phyloP scores from a whole-genome alignment of 2,329 filamentous ascomycete species.

The Podosphaera aphanis region DNA sequence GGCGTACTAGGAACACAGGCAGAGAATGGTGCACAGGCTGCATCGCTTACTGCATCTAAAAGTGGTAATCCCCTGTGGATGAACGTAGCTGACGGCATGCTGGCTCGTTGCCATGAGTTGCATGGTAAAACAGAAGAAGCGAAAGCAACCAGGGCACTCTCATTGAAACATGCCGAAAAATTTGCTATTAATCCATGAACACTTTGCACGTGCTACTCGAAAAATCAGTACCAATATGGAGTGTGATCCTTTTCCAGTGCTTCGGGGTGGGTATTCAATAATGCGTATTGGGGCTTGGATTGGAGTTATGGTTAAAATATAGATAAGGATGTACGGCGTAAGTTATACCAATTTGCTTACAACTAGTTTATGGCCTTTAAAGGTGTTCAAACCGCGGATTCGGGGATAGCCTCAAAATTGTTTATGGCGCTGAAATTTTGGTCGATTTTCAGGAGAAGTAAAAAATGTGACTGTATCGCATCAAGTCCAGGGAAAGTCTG shows the following conservation, averaged over 20 bases:
- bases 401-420: not conserved
- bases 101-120: conserved; percentile 51
- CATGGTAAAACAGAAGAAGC: conserved; percentile 39
- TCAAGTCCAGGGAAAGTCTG: not conserved
- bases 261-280: not conserved
- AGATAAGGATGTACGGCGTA: not conserved
- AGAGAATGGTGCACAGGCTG: conserved; percentile 50
- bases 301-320: not conserved
- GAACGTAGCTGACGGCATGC: conserved; percentile 58
- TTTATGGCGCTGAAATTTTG: not conserved
- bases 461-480: not conserved
- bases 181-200: conserved; percentile 1
- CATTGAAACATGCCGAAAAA: conserved; percentile 11
- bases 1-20: conserved; percentile 51
- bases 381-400: not conserved
- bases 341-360: not conserved
- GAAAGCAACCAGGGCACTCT: conserved; percentile 21
- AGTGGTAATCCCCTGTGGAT: conserved; percentile 54
- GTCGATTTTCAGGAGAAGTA: no score
- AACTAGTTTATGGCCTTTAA: not conserved
- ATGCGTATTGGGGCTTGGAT: not conserved
- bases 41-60: conserved; percentile 40
- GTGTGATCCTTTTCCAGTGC: not conserved
- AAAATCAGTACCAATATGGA: not conserved
- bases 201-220: not conserved